phyloP scores from a whole-genome alignment of 2,329 filamentous ascomycete species.

The Penicillium freii region DNA sequence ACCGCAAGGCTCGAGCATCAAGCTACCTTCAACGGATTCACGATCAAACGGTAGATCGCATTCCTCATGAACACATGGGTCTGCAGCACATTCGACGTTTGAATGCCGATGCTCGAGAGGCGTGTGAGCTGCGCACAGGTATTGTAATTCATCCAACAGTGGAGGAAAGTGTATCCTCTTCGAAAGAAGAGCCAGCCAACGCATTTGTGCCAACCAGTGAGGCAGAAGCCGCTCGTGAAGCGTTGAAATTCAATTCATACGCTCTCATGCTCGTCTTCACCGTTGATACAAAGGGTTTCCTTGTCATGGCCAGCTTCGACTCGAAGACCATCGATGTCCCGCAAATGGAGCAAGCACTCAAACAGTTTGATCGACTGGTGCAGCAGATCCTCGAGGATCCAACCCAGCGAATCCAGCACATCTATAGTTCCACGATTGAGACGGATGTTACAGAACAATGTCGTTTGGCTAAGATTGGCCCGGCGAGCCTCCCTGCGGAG shows the following conservation, averaged over 20 bases:
- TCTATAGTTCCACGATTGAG: not conserved
- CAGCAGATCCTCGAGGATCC: slow-evolving; percentile 2
- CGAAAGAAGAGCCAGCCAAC: slow-evolving; percentile 43
- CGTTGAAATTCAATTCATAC: slow-evolving; percentile 55
- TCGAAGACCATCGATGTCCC: slow-evolving; percentile 51
- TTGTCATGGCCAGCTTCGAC: slow-evolving; percentile 64
- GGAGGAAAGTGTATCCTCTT: slow-evolving; percentile 10
- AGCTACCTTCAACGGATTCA: too few species aligned
- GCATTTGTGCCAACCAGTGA: slow-evolving; percentile 57
- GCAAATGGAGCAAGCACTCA: slow-evolving; percentile 50
- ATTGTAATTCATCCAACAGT: slow-evolving; percentile 19
- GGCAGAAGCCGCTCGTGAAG: slow-evolving; percentile 59
- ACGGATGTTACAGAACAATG: not conserved
- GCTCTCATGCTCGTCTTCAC: slow-evolving; percentile 63
- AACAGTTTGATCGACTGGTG: slow-evolving; percentile 44
- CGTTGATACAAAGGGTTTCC: slow-evolving; percentile 56
- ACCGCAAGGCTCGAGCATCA: too few species aligned
- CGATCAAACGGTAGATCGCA: too few species aligned
- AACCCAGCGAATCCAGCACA: not conserved
- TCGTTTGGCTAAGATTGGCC: not conserved
- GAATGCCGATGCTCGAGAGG: slow-evolving; percentile 44
- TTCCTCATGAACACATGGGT: slow-evolving; percentile 10
- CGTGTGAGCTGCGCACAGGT: slow-evolving; percentile 38
- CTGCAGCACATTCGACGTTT: slow-evolving; percentile 51
- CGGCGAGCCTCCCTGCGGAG: not conserved